Evolutionary conservation across 805 yeast species (phyloP).

Genomic region (Kodamaea kakaduensis): DNA sequence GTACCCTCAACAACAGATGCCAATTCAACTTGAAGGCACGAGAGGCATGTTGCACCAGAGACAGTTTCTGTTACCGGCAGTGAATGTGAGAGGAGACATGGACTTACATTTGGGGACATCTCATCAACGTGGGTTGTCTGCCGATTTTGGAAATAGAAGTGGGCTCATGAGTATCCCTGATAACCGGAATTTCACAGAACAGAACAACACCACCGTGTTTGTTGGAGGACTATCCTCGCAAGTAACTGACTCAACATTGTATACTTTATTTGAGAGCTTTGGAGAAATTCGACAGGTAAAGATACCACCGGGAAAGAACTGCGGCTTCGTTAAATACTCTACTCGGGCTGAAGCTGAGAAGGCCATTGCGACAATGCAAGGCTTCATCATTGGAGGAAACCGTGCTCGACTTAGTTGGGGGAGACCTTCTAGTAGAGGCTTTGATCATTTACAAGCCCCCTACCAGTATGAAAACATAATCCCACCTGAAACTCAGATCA

Average conservation of each 20-base stretch:
- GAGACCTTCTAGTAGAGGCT: slow-evolving; percentile 46
- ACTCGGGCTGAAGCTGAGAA: slow-evolving; percentile 78
- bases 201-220: slow-evolving; percentile 70
- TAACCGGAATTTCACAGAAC: slow-evolving; percentile 31
- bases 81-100: neutral
- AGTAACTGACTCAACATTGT: slow-evolving; percentile 57
- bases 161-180: neutral
- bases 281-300: slow-evolving; percentile 68
- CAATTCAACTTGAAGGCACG: neutral
- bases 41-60: neutral
- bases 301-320: slow-evolving; percentile 76
- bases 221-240: slow-evolving; percentile 72
- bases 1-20: neutral
- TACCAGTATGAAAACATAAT: no score
- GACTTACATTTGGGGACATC: no score
- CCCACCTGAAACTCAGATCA: no score
- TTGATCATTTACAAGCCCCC: no score
- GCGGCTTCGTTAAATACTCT: slow-evolving; percentile 84
- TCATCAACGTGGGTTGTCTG: no score
- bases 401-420: slow-evolving; percentile 89
- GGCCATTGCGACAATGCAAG: slow-evolving; percentile 86
- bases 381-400: slow-evolving; percentile 80
- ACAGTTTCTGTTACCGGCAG: neutral
- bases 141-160: neutral
- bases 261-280: slow-evolving; percentile 63